phyloP scores from a whole-genome alignment of 2,329 filamentous ascomycete species.

The Fusarium agapanthi region DNA sequence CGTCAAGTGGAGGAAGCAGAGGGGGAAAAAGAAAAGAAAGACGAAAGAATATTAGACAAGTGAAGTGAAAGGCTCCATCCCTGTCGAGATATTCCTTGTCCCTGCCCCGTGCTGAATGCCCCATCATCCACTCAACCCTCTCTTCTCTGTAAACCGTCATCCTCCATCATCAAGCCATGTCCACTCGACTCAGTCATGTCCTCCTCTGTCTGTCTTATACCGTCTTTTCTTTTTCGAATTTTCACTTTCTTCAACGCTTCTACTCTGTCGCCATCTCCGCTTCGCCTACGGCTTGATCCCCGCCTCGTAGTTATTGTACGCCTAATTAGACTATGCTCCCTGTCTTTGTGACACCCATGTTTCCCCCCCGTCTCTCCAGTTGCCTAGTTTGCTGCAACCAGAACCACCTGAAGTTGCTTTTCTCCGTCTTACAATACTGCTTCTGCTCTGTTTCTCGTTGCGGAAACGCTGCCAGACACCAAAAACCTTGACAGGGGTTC shows the following conservation, averaged over 20 bases:
- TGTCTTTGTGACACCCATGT: constrained; percentile 31
- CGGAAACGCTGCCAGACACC: neutral
- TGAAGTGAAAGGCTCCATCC: constrained; percentile 21
- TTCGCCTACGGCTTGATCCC: constrained; percentile 5
- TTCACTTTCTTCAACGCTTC: neutral
- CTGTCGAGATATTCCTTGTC: constrained; percentile 35
- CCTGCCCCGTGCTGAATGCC: constrained; percentile 41
- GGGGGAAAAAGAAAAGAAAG: constrained; percentile 32
- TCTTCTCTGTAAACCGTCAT: constrained; percentile 24
- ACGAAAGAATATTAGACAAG: constrained; percentile 19
- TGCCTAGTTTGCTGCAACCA: constrained; percentile 23
- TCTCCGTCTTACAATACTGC: constrained; percentile 11
- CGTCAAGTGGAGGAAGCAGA: constrained; percentile 13
- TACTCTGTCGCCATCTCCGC: constrained; percentile 15
- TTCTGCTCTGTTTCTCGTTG: constrained; percentile 8
- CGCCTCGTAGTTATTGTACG: constrained; percentile 19
- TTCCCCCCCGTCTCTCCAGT: constrained; percentile 23
- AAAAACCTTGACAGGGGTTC: constrained; percentile 5
- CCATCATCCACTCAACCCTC: constrained; percentile 36
- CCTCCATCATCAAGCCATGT: constrained; percentile 25
- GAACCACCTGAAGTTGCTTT: constrained; percentile 32
- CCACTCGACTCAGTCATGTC: constrained; percentile 5
- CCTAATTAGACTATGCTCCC: constrained; percentile 26
- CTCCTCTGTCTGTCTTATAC: neutral
- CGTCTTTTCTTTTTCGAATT: neutral